Conservation (phyloP, 2,329 filamentous ascomycete genomes). For the Phialophora expanda region DNA sequence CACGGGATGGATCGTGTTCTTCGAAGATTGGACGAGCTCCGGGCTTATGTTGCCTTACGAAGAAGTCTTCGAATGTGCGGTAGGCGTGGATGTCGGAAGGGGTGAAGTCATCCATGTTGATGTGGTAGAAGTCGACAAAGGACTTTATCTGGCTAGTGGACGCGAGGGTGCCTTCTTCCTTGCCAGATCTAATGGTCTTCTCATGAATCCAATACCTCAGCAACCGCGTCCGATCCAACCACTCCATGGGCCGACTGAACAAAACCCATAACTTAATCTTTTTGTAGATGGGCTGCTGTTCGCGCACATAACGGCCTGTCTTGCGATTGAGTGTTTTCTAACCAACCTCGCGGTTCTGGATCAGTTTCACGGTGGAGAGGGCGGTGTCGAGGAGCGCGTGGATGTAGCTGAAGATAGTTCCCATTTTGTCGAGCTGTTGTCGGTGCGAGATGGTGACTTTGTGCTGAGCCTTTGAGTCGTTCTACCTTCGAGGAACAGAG, state of each 20-base stretch:
- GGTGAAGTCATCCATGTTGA: constrained; percentile 90
- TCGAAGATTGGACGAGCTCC: background rate
- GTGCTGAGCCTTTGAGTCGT: background rate
- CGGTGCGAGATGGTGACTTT: background rate
- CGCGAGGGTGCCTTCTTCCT: constrained; percentile 66
- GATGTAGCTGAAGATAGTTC: background rate
- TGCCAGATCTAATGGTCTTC: constrained; percentile 50
- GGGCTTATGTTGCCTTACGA: constrained; percentile 87
- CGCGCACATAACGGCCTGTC: constrained; percentile 46
- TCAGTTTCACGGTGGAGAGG: constrained; percentile 23
- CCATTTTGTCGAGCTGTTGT: background rate
- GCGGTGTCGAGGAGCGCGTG: constrained; percentile 2
- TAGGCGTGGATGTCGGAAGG: constrained; percentile 74
- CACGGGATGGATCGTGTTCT: background rate
- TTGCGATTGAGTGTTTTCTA: constrained; percentile 45
- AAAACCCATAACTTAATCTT: constrained; percentile 51
- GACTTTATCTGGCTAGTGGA: constrained; percentile 84
- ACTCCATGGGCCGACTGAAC: constrained; percentile 51
- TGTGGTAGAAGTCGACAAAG: constrained; percentile 91
- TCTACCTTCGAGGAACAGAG: background rate
- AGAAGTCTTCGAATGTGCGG: constrained; percentile 98
- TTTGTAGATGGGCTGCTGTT: constrained; percentile 41
- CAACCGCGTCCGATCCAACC: constrained; percentile 48
- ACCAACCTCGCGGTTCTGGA: constrained; percentile 44
- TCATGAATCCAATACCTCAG: constrained; percentile 49